Percentiles rank a stretch among this genome's conserved stretches.
phyloP scores from a whole-genome alignment of 805 yeast species.

The Wickerhamiella sergipiensis region DNA sequence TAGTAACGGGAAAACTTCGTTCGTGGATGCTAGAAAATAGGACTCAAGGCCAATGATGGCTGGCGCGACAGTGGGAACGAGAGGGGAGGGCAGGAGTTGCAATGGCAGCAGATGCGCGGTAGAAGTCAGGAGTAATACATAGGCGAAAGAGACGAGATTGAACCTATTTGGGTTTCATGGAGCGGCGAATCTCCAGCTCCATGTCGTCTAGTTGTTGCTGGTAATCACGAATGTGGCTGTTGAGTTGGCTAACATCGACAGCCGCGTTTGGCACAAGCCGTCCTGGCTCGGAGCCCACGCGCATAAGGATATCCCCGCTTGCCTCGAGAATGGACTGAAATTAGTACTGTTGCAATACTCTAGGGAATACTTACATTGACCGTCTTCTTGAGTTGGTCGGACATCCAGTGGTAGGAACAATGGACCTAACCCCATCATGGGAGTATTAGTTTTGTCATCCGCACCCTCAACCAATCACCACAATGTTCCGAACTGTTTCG shows the following conservation, averaged over 20 bases:
- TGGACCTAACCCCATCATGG: not conserved
- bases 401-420: not conserved
- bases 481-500: constrained; percentile 12
- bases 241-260: constrained; percentile 11
- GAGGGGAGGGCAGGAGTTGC: no score
- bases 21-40: no score
- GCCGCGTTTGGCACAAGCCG: constrained; percentile 16
- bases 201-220: constrained; percentile 4
- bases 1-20: no score
- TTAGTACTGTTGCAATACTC: not conserved
- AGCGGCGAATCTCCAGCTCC: not conserved
- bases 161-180: not conserved
- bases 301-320: constrained; percentile 16
- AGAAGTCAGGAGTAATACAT: no score
- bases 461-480: constrained; percentile 5
- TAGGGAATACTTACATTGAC: constrained; percentile 7
- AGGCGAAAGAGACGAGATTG: no score
- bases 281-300: constrained; percentile 16
- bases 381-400: constrained; percentile 3
- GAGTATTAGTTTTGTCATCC: constrained; percentile 1
- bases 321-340: constrained; percentile 8
- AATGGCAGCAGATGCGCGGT: no score
- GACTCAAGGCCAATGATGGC: no score
- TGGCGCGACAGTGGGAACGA: no score
- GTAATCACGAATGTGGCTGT: constrained; percentile 10